A percentile compares a stretch with the other conserved stretches of the same genome.
phyloP scores from a whole-genome alignment of 2,329 filamentous ascomycete species.

The Fusarium gaditjirri region DNA sequence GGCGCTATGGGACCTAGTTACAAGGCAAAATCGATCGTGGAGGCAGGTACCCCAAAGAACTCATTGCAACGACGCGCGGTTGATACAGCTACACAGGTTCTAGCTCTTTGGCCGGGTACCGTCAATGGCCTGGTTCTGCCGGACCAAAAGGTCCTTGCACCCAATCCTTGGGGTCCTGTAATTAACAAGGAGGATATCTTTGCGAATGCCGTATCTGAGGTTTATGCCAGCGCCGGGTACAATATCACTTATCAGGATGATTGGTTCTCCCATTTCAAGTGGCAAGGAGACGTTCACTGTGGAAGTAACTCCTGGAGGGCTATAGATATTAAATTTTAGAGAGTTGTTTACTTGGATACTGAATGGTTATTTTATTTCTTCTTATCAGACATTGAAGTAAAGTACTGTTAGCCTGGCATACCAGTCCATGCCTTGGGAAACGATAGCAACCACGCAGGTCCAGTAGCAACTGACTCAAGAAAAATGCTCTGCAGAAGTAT shows the following conservation, averaged over 20 bases:
- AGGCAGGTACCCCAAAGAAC: conserved; percentile 4
- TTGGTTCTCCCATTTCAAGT: conserved; percentile 42
- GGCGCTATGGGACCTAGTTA: not conserved
- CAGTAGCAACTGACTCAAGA: not conserved
- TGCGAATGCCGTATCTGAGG: conserved; percentile 23
- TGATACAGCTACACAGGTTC: not conserved
- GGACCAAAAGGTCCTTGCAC: conserved; percentile 19
- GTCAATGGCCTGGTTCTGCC: conserved; percentile 41
- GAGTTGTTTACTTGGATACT: too few relatives aligned
- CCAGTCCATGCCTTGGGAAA: not conserved
- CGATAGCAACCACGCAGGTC: not conserved
- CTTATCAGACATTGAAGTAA: too few relatives aligned
- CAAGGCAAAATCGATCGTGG: conserved; percentile 25
- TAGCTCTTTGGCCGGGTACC: conserved; percentile 22
- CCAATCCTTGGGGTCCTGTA: conserved; percentile 44
- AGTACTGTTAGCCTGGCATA: not conserved
- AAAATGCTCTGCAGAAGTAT: not conserved
- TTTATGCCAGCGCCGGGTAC: conserved; percentile 36
- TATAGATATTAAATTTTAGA: not conserved
- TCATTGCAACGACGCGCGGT: not conserved
- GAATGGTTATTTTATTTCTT: not conserved
- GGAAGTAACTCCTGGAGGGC: conserved; percentile 29
- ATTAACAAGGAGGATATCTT: conserved; percentile 44
- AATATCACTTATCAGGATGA: conserved; percentile 44
- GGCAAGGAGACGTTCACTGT: conserved; percentile 44